Conservation (phyloP, 139 green algal species). For the Tetradesmus obliquus region DNA sequence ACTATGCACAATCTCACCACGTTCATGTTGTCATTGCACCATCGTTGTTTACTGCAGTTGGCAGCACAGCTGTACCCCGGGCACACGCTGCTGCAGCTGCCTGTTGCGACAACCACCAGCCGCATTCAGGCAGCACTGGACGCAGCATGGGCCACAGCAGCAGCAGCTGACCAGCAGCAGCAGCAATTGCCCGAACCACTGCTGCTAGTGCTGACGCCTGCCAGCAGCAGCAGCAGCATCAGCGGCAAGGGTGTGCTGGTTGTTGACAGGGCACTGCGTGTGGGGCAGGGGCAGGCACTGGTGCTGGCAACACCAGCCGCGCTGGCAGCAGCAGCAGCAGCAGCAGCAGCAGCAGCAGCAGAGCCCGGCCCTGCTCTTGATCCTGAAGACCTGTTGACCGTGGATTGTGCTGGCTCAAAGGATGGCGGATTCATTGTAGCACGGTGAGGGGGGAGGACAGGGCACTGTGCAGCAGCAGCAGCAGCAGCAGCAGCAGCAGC, state of each 20-base stretch:
- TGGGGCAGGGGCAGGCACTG: neutral
- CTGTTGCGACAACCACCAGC: neutral
- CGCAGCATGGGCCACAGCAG: neutral
- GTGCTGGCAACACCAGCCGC: conserved; percentile 27
- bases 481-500: neutral
- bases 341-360: conserved; percentile 4
- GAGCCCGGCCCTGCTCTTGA: neutral
- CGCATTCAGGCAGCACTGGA: conserved; percentile 17
- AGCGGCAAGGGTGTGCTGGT: neutral
- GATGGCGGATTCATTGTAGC: neutral
- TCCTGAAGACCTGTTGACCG: neutral
- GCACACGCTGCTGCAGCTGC: conserved; percentile 19
- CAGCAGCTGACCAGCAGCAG: neutral
- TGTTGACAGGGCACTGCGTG: neutral
- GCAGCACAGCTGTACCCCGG: conserved; percentile 21
- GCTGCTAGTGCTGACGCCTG: neutral
- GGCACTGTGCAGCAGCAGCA: too few species aligned
- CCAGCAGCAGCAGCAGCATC: neutral
- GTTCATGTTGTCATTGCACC: neutral
- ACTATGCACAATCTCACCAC: too few species aligned
- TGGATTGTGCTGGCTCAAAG: neutral
- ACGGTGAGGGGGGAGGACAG: neutral
- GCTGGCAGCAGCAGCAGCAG: neutral
- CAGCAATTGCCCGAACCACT: neutral
- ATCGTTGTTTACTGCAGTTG: neutral